A percentile compares a stretch with the other conserved stretches of the same genome.
phyloP scores from a whole-genome alignment of 2,329 filamentous ascomycete genomes.

The Colletotrichum sp. region DNA sequence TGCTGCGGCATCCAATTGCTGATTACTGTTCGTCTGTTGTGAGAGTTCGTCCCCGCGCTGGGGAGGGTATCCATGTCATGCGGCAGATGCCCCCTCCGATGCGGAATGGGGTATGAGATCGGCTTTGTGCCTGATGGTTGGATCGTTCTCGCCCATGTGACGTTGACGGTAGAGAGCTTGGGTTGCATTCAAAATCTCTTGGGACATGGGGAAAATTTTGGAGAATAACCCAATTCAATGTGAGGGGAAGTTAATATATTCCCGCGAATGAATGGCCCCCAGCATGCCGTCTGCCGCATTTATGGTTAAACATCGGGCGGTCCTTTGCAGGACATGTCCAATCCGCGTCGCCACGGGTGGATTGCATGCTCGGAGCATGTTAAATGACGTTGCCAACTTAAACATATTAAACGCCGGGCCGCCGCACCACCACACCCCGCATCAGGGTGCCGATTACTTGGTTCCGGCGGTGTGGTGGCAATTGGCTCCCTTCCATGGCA shows the following conservation, averaged over 20 bases:
- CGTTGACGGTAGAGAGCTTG: neutral
- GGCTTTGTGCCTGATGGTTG: neutral
- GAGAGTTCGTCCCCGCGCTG: neutral
- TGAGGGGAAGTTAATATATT: slow-evolving; percentile 3
- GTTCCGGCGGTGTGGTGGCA: neutral
- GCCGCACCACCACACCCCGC: slow-evolving; percentile 8
- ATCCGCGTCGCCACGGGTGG: neutral
- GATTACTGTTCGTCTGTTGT: neutral
- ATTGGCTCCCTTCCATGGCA: neutral
- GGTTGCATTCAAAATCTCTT: slow-evolving; percentile 15
- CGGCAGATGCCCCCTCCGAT: neutral
- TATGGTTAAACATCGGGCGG: neutral
- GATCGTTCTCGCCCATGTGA: neutral
- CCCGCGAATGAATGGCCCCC: neutral
- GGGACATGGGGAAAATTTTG: neutral
- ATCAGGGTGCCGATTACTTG: neutral
- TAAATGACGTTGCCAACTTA: slow-evolving; percentile 3
- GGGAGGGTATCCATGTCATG: neutral
- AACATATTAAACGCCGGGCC: neutral
- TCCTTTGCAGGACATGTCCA: neutral
- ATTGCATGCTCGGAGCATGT: neutral
- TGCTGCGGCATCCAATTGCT: neutral
- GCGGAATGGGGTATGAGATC: neutral
- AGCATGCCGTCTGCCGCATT: neutral
- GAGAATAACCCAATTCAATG: neutral